A percentile compares a stretch with the other conserved stretches of the same genome.
phyloP scores from a whole-genome alignment of 805 yeast genomes.

The Candida stauntonica region DNA sequence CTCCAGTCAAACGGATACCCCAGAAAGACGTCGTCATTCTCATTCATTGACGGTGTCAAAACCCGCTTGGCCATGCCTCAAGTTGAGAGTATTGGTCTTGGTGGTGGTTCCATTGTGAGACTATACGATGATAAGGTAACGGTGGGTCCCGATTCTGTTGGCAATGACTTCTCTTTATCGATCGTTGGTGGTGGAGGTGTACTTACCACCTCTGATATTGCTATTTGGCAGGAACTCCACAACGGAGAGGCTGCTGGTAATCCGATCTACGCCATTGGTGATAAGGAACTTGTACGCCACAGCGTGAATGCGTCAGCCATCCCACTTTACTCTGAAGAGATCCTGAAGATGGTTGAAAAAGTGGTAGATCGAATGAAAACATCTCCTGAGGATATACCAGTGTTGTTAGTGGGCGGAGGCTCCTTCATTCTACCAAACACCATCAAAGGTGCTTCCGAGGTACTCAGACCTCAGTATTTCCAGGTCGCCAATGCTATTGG shows the following conservation, averaged over 20 bases:
- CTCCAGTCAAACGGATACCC: slow-evolving; percentile 43
- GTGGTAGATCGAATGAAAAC: slow-evolving; percentile 43
- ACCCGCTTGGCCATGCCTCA: slow-evolving; percentile 49
- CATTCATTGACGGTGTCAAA: slow-evolving; percentile 44
- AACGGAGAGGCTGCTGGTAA: slow-evolving; percentile 11
- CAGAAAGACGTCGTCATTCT: slow-evolving; percentile 40
- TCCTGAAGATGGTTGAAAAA: slow-evolving; percentile 25
- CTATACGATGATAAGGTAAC: slow-evolving; percentile 23
- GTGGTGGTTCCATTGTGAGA: slow-evolving; percentile 47
- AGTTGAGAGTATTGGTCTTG: slow-evolving; percentile 45
- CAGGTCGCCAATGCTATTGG: slow-evolving; percentile 51
- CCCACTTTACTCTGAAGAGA: slow-evolving; percentile 15
- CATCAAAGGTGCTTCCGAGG: slow-evolving; percentile 40
- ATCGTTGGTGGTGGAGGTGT: slow-evolving; percentile 40
- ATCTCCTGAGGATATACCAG: slow-evolving; percentile 38
- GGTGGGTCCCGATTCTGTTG: slow-evolving; percentile 49
- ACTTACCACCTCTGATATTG: slow-evolving; percentile 37
- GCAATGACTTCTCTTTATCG: slow-evolving; percentile 34
- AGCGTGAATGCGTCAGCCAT: slow-evolving; percentile 13
- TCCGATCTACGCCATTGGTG: slow-evolving; percentile 27
- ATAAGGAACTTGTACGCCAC: slow-evolving; percentile 26
- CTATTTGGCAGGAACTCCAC: slow-evolving; percentile 23
- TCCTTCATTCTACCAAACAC: slow-evolving; percentile 39
- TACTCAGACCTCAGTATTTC: slow-evolving; percentile 39
- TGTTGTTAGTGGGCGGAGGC: slow-evolving; percentile 47